These are phyloP conservation scores for Boletus smithii DNA, from an alignment of 1,284 basidiomycete genomes.

Conservation along the genomic window DNA sequence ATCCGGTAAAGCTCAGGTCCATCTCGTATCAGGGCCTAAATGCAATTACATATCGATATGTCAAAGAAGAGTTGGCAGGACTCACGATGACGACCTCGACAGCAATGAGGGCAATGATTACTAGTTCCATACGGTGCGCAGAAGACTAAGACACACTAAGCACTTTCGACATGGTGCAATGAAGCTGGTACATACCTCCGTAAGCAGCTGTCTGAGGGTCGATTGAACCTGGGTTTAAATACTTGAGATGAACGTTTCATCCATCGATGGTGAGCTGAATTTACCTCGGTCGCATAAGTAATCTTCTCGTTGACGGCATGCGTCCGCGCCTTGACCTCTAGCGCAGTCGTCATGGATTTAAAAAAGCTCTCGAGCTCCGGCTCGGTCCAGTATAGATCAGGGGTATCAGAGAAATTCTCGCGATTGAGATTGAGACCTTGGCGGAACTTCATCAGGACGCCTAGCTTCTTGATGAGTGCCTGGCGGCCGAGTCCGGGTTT, in stretches of 20 bases:
- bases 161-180: background rate
- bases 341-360: slow-evolving; percentile 72
- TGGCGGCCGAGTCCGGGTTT: slow-evolving; percentile 76
- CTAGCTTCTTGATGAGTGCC: slow-evolving; percentile 84
- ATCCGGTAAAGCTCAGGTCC: slow-evolving; percentile 32
- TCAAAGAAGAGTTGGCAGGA: slow-evolving; percentile 33
- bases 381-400: slow-evolving; percentile 90
- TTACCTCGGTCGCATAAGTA: slow-evolving; percentile 84
- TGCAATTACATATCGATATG: slow-evolving; percentile 39
- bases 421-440: slow-evolving; percentile 85
- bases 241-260: slow-evolving; percentile 5
- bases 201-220: slow-evolving; percentile 71
- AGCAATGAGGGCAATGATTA: slow-evolving; percentile 87
- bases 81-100: slow-evolving; percentile 86
- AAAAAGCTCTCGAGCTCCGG: slow-evolving; percentile 88
- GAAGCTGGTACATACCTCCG: slow-evolving; percentile 51
- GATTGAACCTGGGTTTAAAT: slow-evolving; percentile 54
- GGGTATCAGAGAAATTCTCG: slow-evolving; percentile 85
- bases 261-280: slow-evolving; percentile 4
- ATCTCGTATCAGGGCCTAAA: slow-evolving; percentile 33
- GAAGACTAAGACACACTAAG: slow-evolving; percentile 56
- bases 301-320: slow-evolving; percentile 87
- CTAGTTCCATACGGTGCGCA: slow-evolving; percentile 84
- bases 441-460: slow-evolving; percentile 82
- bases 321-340: slow-evolving; percentile 80